Percentiles rank a stretch among this genome's conserved stretches.
phyloP scores from a whole-genome alignment of 2,329 filamentous ascomycete genomes.

The Paecilomyces niveus region DNA sequence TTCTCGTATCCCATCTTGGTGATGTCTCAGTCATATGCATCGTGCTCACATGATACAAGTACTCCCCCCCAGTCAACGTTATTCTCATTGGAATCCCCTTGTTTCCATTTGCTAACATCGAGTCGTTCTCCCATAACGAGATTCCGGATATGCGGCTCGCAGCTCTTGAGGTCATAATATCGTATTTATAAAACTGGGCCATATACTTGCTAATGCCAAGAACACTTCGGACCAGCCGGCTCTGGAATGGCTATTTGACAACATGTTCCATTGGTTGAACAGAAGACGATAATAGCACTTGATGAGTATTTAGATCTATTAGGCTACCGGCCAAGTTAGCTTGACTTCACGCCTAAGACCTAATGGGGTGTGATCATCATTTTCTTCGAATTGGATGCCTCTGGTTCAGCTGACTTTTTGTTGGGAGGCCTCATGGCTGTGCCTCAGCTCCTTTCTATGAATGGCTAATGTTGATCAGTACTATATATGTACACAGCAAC shows the following conservation, averaged over 20 bases:
- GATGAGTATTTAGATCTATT: not conserved
- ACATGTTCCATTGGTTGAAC: not conserved
- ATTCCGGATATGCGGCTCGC: not conserved
- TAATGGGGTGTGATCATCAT: not conserved
- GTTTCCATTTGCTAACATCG: not conserved
- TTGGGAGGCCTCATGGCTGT: not conserved
- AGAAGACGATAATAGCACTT: not conserved
- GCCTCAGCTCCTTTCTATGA: not conserved
- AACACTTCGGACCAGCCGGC: not conserved
- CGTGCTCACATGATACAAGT: not conserved
- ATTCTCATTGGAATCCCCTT: not conserved
- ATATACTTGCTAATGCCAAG: not conserved
- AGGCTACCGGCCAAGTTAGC: not conserved
- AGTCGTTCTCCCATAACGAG: not conserved
- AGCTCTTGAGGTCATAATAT: not conserved
- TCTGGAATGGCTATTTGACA: not conserved
- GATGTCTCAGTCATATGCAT: not conserved
- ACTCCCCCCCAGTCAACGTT: not conserved
- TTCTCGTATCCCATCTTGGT: not conserved
- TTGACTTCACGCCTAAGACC: not conserved
- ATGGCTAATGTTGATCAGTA: not conserved
- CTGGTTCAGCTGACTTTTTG: not conserved
- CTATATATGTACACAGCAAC: not conserved
- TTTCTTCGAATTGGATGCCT: not conserved
- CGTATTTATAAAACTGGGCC: not conserved